Evolutionary conservation across 345 rosid species (phyloP).

Genomic region (Ailanthus altissimus): DNA sequence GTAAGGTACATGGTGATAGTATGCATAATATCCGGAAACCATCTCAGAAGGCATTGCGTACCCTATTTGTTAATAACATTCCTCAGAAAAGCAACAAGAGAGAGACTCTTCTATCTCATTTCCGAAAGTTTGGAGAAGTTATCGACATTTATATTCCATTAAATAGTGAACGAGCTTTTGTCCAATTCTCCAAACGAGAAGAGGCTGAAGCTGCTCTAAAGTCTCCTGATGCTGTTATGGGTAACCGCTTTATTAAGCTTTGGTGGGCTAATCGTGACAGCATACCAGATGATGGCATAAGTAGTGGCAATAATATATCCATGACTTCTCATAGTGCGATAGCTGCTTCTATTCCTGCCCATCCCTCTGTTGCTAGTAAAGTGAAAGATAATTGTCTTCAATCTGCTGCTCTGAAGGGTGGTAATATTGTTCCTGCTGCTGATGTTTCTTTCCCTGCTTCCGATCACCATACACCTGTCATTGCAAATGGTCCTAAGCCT

Average conservation of each 20-base stretch:
- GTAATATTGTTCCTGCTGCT: conserved; percentile 33
- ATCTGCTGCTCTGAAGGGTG: conserved; percentile 40
- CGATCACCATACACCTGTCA: conserved; percentile 51
- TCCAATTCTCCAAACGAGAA: conserved; percentile 91
- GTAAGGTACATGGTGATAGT: conserved; percentile 45
- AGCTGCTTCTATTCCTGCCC: conserved; percentile 40
- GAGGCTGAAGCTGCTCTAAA: conserved; percentile 94
- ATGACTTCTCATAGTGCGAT: conserved; percentile 42
- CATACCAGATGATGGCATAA: conserved; percentile 57
- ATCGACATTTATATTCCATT: conserved; percentile 82
- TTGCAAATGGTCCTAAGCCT: conserved; percentile 52
- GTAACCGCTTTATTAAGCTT: conserved; percentile 93
- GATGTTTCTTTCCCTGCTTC: conserved; percentile 43
- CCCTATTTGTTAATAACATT: conserved; percentile 82
- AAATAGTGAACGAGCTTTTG: conserved; percentile 86
- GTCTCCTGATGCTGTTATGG: conserved; percentile 99
- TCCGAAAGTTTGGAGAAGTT: conserved; percentile 86
- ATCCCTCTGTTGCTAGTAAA: conserved; percentile 42
- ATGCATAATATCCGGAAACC: conserved; percentile 50
- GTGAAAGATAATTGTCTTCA: conserved; percentile 54
- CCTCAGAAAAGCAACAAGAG: conserved; percentile 77
- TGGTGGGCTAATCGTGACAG: conserved; percentile 99
- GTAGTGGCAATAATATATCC: conserved; percentile 43
- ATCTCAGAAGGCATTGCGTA: conserved; percentile 79
- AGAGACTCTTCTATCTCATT: conserved; percentile 89